Conservation (phyloP, 2,329 filamentous ascomycete species). For the Botryotinia narcissicola region DNA sequence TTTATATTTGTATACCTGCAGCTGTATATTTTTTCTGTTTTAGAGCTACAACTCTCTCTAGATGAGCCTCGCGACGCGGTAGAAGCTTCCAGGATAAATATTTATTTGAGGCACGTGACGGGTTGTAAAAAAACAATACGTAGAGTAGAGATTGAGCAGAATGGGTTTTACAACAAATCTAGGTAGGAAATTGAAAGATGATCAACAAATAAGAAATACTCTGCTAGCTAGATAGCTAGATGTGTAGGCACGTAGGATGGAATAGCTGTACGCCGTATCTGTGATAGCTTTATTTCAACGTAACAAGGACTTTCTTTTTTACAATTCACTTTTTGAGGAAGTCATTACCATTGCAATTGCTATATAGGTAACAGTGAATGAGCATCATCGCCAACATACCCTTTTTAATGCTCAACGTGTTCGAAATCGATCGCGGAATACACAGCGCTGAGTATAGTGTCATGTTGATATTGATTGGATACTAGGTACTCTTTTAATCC, state of each 20-base stretch:
- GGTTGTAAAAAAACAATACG: not conserved
- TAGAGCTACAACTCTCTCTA: constrained; percentile 14
- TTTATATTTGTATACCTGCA: constrained; percentile 8
- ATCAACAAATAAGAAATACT: not conserved
- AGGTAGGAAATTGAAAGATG: not conserved
- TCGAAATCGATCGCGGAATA: too few relatives aligned
- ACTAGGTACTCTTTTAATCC: not conserved
- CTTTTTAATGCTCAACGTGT: not conserved
- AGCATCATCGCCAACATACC: too few relatives aligned
- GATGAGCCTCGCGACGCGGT: constrained; percentile 25
- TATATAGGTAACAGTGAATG: not conserved
- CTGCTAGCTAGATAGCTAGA: not conserved
- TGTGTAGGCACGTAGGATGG: not conserved
- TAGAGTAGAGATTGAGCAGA: not conserved
- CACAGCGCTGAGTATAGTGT: not conserved
- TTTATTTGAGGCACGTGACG: constrained; percentile 19
- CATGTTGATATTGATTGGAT: not conserved
- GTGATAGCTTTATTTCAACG: not conserved
- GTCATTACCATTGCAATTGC: not conserved
- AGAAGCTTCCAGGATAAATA: constrained; percentile 22
- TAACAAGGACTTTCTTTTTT: not conserved
- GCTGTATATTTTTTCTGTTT: constrained; percentile 17
- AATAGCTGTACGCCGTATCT: not conserved
- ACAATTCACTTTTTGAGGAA: not conserved
- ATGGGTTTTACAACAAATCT: too few relatives aligned